These are phyloP conservation scores for Sonneratia caseolaris DNA, from an alignment of 345 rosid genomes.

Conservation along the genomic window DNA sequence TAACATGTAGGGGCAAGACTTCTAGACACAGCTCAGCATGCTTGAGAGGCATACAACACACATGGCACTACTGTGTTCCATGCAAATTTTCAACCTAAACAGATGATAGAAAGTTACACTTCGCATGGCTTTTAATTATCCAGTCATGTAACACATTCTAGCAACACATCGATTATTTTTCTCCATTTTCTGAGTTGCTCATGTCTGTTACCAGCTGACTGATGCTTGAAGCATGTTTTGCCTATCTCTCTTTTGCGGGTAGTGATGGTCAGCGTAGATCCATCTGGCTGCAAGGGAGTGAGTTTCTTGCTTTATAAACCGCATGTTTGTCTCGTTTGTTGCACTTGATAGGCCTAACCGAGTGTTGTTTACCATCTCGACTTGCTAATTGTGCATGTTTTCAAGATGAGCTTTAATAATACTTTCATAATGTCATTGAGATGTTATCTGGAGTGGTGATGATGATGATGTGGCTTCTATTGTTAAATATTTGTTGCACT, in stretches of 20 bases:
- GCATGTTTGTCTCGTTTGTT: not conserved
- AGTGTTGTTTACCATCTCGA: not conserved
- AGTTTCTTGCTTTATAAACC: not conserved
- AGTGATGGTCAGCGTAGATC: not conserved
- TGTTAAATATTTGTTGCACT: not conserved
- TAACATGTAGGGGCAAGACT: not conserved
- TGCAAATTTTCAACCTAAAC: not conserved
- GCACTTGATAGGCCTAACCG: not conserved
- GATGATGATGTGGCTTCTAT: not conserved
- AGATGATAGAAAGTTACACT: too few relatives aligned
- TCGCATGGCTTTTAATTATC: too few relatives aligned
- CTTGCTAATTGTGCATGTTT: not conserved
- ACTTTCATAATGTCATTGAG: not conserved
- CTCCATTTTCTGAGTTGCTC: too few relatives aligned
- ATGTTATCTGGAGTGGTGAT: not conserved
- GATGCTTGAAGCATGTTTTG: not conserved
- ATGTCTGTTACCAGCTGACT: not conserved
- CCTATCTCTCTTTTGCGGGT: not conserved
- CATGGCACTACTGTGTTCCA: not conserved
- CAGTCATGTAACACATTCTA: not conserved
- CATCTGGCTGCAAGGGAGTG: not conserved
- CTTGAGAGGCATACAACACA: not conserved
- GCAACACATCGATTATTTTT: not conserved
- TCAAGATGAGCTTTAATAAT: not conserved
- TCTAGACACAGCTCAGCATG: not conserved